Conservation (phyloP, 2,329 filamentous ascomycete genomes). For the Cordyceps cateniannulata region DNA sequence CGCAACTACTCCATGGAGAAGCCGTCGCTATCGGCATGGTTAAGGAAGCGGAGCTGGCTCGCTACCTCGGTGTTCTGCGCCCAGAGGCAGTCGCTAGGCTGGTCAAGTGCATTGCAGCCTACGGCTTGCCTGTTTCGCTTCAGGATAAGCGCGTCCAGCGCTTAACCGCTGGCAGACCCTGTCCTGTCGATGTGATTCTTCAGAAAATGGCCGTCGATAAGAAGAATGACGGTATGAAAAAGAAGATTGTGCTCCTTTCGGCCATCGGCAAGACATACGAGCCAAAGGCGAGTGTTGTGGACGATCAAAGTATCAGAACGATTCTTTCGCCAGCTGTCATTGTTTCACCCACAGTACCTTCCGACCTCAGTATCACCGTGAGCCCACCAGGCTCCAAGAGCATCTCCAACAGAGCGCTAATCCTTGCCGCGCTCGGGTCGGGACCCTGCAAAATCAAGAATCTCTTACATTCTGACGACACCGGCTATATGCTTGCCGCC, state of each 20-base stretch:
- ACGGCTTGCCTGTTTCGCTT: conserved; percentile 79
- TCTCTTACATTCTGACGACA: conserved; percentile 91
- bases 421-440: conserved; percentile 84
- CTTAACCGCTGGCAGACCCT: conserved; percentile 78
- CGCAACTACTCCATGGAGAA: conserved; percentile 92
- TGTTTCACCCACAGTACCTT: conserved; percentile 65
- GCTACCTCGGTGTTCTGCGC: conserved; percentile 77
- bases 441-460: conserved; percentile 88
- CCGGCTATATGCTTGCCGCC: conserved; percentile 95
- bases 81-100: conserved; percentile 84
- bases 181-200: conserved; percentile 77
- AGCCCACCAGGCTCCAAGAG: conserved; percentile 94
- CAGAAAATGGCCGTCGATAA: conserved; percentile 97
- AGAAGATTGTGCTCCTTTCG: conserved; percentile 90
- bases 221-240: conserved; percentile 92
- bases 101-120: conserved; percentile 90
- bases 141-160: conserved; percentile 76
- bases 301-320: conserved; percentile 75
- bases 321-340: conserved; percentile 74
- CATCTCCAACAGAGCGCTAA: conserved; percentile 89
- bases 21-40: conserved; percentile 98
- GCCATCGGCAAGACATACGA: conserved; percentile 86
- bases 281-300: conserved; percentile 80
- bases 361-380: conserved; percentile 62
- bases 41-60: conserved; percentile 89